Conservation (phyloP, 2,329 filamentous ascomycete species). For the Colletotrichum sp. region DNA sequence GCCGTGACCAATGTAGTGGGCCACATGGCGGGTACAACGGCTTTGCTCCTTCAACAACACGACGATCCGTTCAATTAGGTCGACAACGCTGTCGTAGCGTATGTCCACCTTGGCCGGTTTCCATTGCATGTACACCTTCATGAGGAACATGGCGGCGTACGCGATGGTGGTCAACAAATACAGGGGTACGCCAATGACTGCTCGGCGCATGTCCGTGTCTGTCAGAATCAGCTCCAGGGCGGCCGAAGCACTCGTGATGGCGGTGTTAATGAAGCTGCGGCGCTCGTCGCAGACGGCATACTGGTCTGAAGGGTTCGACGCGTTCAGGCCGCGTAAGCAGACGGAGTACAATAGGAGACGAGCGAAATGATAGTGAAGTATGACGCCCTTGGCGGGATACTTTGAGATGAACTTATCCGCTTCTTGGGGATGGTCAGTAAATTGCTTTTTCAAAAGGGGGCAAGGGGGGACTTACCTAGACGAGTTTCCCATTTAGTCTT, state of each 20-base stretch:
- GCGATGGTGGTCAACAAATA: constrained; percentile 36
- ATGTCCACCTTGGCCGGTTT: constrained; percentile 28
- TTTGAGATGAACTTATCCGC: constrained; percentile 49
- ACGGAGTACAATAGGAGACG: constrained; percentile 54
- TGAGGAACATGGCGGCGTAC: constrained; percentile 35
- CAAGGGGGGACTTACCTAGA: constrained; percentile 28
- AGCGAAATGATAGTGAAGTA: constrained; percentile 55
- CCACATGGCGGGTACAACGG: constrained; percentile 31
- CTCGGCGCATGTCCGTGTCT: constrained; percentile 32
- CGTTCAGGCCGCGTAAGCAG: constrained; percentile 41
- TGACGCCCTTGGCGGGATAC: constrained; percentile 54
- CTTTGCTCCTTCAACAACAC: constrained; percentile 25
- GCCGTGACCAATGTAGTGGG: constrained; percentile 31
- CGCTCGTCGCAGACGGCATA: constrained; percentile 48
- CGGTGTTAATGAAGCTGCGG: constrained; percentile 46
- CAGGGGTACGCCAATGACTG: constrained; percentile 34
- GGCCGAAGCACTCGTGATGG: constrained; percentile 37
- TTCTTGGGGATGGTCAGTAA: constrained; percentile 30
- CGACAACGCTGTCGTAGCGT: constrained; percentile 33
- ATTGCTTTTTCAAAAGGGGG: background rate
- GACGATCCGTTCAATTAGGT: constrained; percentile 29
- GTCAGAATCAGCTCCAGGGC: constrained; percentile 32
- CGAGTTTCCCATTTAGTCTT: constrained; percentile 38
- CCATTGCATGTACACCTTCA: constrained; percentile 36
- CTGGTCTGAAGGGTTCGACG: constrained; percentile 30